Evolutionary conservation across 352 stramenopile species (phyloP), one percentile per base, ranked within the genome.

Genomic region (Phytophthora ohioensis): DNA sequence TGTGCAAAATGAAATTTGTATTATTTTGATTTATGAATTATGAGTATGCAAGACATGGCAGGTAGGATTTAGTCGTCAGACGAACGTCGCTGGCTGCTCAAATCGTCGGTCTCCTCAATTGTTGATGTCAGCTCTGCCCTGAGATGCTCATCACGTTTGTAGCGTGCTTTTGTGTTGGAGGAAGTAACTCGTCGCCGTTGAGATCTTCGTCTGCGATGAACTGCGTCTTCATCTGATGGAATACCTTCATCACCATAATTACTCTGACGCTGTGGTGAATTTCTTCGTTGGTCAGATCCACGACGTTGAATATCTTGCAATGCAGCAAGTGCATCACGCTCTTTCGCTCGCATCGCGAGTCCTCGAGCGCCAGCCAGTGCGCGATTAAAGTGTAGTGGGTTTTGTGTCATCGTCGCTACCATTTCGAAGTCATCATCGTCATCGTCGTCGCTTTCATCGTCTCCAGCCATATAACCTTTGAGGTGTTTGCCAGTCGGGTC

Each of bases 351-450:
- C 35, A 76, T 75, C 15, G 77, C 64, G 30, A 76, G 43, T 45
- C 63, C 65, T 45, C 74, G 60, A 1, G 80, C 73, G 4, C 65
- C 81, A 31, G 71, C 67, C n/a, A 84, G 60, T 2, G 73, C 68
- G 10, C 84, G 75, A 34, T 85, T 87, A 57, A 87, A 79, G 35
- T 88, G 72, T 35, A 91, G 62, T 15, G 83, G 83, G 39, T 91
- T 91, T 41, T 83, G 79, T 1, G 81, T 91, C 80, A 88, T 89
- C 43, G 85, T 82, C 12, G 83, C 75, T 32, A 88, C 81, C 83
- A 91, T 91, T 49, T 89, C 83, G 3, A 91, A 73, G 15, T 81
- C 80, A 35, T 89, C 82, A 54, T 88, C 79, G 27, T 85, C 77
- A 38, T 80, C 75, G 27, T 79, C 69, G 2, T 78, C 69, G 30